Evolutionary conservation across 2,329 filamentous ascomycete species (phyloP).

Genomic region (Plectosphaerella sp.): DNA sequence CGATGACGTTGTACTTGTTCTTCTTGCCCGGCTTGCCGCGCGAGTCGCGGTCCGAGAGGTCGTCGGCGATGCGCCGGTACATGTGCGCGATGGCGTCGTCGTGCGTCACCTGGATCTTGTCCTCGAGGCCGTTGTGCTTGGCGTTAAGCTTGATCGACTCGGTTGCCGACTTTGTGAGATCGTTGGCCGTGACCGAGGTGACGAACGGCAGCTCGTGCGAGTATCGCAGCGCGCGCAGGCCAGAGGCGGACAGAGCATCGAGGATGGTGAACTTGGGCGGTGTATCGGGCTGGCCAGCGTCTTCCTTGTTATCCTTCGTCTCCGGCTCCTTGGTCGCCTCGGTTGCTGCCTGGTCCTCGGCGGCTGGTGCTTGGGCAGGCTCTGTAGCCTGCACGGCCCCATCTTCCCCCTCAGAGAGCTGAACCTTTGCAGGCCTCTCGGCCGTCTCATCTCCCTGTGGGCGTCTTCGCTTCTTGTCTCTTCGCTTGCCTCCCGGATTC

Average conservation of each 20-base stretch:
- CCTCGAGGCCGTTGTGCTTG: conserved; percentile 70
- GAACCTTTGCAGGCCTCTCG: conserved; percentile 21
- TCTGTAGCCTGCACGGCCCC: conserved; percentile 4
- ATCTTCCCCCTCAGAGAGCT: conserved; percentile 18
- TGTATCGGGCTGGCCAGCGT: conserved; percentile 19
- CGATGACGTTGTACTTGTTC: conserved; percentile 82
- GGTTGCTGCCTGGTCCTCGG: conserved; percentile 8
- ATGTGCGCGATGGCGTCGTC: conserved; percentile 89
- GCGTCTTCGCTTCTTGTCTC: conserved; percentile 33
- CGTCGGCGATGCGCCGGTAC: conserved; percentile 66
- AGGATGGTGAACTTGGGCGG: conserved; percentile 70
- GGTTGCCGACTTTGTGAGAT: conserved; percentile 73
- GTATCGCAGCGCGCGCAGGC: conserved; percentile 85
- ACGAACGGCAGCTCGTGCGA: conserved; percentile 84
- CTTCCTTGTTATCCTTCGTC: conserved; percentile 21
- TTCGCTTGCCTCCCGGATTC: conserved; percentile 23
- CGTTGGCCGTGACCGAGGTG: conserved; percentile 82
- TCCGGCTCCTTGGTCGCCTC: conserved; percentile 8
- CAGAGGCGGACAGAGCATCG: conserved; percentile 91
- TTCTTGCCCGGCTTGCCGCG: conserved; percentile 31
- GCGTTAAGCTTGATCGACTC: conserved; percentile 81
- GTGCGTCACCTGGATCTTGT: conserved; percentile 67
- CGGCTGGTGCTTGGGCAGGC: conserved; percentile 6
- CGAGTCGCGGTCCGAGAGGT: conserved; percentile 37
- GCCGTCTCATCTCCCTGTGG: conserved; percentile 44